Evolutionary conservation across 169 alveolate species (phyloP), one percentile per base, ranked within the genome.

Genomic region (Theileria sp.): DNA sequence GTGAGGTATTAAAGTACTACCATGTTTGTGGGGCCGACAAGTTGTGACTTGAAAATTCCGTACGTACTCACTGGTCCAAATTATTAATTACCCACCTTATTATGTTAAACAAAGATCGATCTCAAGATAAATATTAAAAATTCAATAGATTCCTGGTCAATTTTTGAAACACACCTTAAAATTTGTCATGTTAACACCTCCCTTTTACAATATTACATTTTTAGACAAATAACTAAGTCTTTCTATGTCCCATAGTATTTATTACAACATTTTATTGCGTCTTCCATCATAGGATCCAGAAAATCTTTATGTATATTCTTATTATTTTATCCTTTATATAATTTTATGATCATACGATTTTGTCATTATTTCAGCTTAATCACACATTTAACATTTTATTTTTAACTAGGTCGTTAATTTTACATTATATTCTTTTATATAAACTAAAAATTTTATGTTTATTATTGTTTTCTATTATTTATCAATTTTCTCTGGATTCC

Each of bases 1-100:
- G 72, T 64, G 72, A 64, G 72, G 72, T 64, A 64, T 21, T 30
- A 5, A 64, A 5, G 72, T 64, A 64, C 19, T 38, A n/a, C n/a
- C 17, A 3, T 28, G 38, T 64, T n/a, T 64, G 72, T 64, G 72
- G 72, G 72, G 72, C 12, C 54, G 32, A 30, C 26, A 23, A n/a
- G 54, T 44, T 44, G 54, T 44, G 54, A 44, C 54, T 44, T 44
- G 54, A 44, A 44, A 44, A 10, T 44, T 44, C 54, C 54, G 12
- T 44, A 44, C 19, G 54, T 44, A 44, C 54, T 44, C 54, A 44
- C 12, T 44, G 1, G 17, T 44, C 54, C 3, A 44, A 44, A 44
- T 44, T 44, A 7, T 44, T 10, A 44, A 44, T 44, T 44, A 44
- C 54, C 17, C 19, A 44, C 54, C 54, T 44, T 8, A 13, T 4